These are phyloP conservation scores for Metschnikowia baotianmanensis DNA, from an alignment of 805 yeast species.

Conservation along the genomic window DNA sequence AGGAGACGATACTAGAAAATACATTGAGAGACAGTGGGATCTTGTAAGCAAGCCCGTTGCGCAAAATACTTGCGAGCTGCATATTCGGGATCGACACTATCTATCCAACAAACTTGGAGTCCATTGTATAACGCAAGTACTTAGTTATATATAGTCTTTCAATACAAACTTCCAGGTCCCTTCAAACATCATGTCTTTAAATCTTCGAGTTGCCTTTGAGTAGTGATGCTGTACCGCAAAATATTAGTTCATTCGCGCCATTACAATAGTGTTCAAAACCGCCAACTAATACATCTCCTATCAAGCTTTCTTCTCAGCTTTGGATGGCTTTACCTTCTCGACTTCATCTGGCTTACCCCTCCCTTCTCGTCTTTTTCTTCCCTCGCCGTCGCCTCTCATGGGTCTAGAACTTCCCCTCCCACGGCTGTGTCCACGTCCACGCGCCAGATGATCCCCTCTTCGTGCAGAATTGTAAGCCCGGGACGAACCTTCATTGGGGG, in stretches of 20 bases:
- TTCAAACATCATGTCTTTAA: too few relatives aligned
- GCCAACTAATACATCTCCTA: not conserved
- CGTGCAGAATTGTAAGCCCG: not conserved
- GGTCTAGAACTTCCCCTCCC: conserved; percentile 4
- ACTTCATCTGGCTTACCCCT: conserved; percentile 5
- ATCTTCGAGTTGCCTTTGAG: too few relatives aligned
- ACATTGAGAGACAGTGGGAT: conserved; percentile 74
- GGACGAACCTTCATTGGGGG: not conserved
- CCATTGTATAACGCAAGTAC: too few relatives aligned
- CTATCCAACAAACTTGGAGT: too few relatives aligned
- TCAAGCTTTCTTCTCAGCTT: not conserved
- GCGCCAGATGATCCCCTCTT: conserved; percentile 12
- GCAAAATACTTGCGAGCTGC: too few relatives aligned
- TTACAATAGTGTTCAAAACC: too few relatives aligned
- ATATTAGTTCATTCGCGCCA: too few relatives aligned
- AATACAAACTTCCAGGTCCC: too few relatives aligned
- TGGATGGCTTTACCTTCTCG: conserved; percentile 15
- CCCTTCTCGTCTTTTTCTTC: conserved; percentile 21
- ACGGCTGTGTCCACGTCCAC: conserved; percentile 19
- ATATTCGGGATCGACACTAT: too few relatives aligned
- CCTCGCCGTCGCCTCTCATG: not conserved
- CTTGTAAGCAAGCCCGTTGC: conserved; percentile 29
- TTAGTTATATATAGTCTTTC: too few relatives aligned
- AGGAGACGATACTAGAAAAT: conserved; percentile 76
- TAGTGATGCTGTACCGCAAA: too few relatives aligned